These are phyloP conservation scores for Gentiana straminea DNA, from an alignment of 257 asterid genomes.

Conservation along the genomic window DNA sequence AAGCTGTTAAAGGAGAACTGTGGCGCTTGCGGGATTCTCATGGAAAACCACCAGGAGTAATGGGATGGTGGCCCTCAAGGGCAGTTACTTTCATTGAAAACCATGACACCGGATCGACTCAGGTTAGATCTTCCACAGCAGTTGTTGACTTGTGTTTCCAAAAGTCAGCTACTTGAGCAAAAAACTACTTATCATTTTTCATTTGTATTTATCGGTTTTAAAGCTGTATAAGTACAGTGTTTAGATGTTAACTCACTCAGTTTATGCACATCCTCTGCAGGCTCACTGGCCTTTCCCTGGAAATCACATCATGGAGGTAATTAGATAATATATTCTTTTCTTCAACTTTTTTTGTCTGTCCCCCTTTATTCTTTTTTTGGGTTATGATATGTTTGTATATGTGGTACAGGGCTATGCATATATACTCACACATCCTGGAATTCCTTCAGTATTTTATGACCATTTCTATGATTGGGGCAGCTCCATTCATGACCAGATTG, in stretches of 20 bases:
- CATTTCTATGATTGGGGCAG: conserved; percentile 75
- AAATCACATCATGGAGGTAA: conserved; percentile 82
- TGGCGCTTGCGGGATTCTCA: conserved; percentile 83
- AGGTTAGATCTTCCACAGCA: conserved; percentile 28
- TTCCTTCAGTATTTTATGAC: conserved; percentile 79
- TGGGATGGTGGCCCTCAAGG: conserved; percentile 98
- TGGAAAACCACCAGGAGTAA: conserved; percentile 88
- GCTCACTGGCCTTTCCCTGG: conserved; percentile 97
- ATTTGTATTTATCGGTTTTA: neutral
- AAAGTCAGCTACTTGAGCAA: neutral
- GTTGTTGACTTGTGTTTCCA: too few species aligned
- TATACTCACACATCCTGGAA: conserved; percentile 89
- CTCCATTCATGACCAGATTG: conserved; percentile 61
- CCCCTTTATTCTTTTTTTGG: neutral
- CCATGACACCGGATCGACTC: conserved; percentile 97
- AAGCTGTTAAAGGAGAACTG: conserved; percentile 89
- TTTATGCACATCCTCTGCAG: conserved; percentile 30
- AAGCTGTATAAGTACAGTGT: neutral
- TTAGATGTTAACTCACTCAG: conserved; percentile 6
- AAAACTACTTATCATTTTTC: neutral
- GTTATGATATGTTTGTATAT: neutral
- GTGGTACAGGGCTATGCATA: conserved; percentile 64
- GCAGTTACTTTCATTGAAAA: conserved; percentile 89
- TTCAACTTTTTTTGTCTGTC: neutral
- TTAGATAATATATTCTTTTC: conserved; percentile 2